A percentile compares a stretch with the other conserved stretches of the same genome.
These are phyloP conservation scores for Paracamarosporium sp. DNA, from an alignment of 2,329 filamentous ascomycete genomes.

Conservation along the genomic window DNA sequence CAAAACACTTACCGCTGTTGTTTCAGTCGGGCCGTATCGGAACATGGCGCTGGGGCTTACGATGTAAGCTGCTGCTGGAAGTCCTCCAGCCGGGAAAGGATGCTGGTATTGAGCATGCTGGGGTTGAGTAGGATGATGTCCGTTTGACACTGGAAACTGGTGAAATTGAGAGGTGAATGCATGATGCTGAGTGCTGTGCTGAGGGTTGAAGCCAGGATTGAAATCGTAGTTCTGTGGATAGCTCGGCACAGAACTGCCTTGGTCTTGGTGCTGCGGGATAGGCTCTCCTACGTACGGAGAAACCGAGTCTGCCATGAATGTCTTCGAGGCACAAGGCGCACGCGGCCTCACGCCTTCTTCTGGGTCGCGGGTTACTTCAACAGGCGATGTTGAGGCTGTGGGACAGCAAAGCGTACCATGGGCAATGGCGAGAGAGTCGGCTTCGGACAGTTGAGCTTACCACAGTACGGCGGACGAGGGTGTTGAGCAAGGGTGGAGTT, in stretches of 20 bases:
- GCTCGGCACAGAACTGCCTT: slow-evolving; percentile 26
- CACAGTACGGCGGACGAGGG: background rate
- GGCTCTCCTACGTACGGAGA: slow-evolving; percentile 20
- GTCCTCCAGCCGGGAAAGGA: slow-evolving; percentile 9
- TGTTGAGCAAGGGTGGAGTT: background rate
- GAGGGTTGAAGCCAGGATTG: background rate
- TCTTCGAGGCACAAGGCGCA: background rate
- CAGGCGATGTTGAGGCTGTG: background rate
- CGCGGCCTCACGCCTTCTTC: background rate
- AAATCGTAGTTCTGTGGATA: slow-evolving; percentile 17
- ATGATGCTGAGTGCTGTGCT: background rate
- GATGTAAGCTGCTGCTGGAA: slow-evolving; percentile 17
- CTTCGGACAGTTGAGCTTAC: background rate
- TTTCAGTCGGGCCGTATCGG: slow-evolving; percentile 21
- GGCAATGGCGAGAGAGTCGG: background rate
- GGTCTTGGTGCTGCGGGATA: slow-evolving; percentile 24
- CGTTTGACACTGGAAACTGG: background rate
- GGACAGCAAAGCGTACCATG: background rate
- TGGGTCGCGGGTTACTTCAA: background rate
- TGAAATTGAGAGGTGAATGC: background rate
- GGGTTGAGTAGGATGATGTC: slow-evolving; percentile 12
- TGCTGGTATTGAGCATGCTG: slow-evolving; percentile 16
- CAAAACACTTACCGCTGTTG: slow-evolving; percentile 1
- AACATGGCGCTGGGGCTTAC: slow-evolving; percentile 19
- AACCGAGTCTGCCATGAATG: slow-evolving; percentile 37